phyloP scores from a whole-genome alignment of 2,329 filamentous ascomycete genomes.

The Hypoxylon sp. region DNA sequence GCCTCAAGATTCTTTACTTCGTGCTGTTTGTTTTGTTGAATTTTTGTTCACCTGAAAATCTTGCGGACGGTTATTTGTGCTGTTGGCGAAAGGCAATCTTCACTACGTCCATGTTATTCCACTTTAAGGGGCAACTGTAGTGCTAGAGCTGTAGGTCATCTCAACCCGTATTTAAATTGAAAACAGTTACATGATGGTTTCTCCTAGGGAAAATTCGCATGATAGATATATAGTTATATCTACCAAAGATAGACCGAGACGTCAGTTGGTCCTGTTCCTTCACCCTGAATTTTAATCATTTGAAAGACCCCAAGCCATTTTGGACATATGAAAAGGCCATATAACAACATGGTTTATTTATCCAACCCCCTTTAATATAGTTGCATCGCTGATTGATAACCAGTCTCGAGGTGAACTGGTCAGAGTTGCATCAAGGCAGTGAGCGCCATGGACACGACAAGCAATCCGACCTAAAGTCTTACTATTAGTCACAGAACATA shows the following conservation, averaged over 20 bases:
- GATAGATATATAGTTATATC: background rate
- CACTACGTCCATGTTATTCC: too few species aligned
- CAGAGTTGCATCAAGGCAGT: slow-evolving; percentile 47
- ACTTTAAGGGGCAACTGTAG: background rate
- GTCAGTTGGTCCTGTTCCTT: background rate
- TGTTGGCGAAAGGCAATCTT: background rate
- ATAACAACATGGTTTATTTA: slow-evolving; percentile 1
- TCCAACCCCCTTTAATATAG: background rate
- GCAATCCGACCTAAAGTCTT: slow-evolving; percentile 44
- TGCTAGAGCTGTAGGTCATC: background rate
- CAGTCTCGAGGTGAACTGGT: background rate
- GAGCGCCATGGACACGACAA: slow-evolving; percentile 45
- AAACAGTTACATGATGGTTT: background rate
- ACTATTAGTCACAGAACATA: slow-evolving; percentile 33
- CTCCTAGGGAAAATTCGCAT: background rate
- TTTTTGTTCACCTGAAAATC: background rate
- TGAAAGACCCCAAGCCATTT: background rate
- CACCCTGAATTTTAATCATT: background rate
- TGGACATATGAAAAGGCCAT: slow-evolving; percentile 4
- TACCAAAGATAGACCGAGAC: background rate
- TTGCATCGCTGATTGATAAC: background rate
- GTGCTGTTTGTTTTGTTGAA: background rate
- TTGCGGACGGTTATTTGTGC: background rate
- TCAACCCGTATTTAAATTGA: background rate
- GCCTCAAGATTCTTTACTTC: slow-evolving; percentile 16